Base-by-base conservation (phyloP, 129 eudicot genomes). In the Chrysanthemum makinoi region DNA sequence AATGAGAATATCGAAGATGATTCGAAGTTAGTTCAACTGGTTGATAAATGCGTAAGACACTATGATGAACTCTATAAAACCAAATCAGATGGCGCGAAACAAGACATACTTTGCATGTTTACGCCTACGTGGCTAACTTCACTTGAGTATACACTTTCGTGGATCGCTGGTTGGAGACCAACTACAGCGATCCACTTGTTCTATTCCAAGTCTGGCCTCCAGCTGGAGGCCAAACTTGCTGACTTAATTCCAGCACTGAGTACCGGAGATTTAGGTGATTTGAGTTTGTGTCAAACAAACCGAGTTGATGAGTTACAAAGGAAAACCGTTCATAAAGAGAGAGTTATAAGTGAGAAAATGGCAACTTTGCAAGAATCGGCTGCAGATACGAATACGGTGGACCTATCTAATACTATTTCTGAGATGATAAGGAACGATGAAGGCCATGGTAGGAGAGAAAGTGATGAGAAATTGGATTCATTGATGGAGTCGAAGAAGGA, bases 41-140 rank as follows among this genome's bases (percentile, higher is more conserved):
- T 83, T 8, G 15, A 62, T 5, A 76, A 76, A 14, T 84, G 77
- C 9, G 56, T 83, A 2, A 15, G 55, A 14, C 91, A 83, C 55
- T 89, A 89, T 72, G 87, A 83, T 75, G 35, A 75, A 0, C 81
- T 80, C 72, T 88, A 83, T 75, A 53, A 63, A 22, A 74, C 28
- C 49, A 85, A 83, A 62, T 78, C 86, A 1, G 19, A 66, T 16
- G 72, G 76, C 4, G 85, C 74, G 24, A 63, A 70, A 15, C 5
- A 1, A 14, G 76, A 85, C n/a, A 83, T 83, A 26, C 11, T 83
- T 35, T 44, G 65, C 6, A 55, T 78, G 82, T 69, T 80, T 46
- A 0, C 72, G 0, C 84, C 80, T 0, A 17, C 72, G 0, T 75
- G 84, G 77, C 35, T 66, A 5, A 80, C 76, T n/a, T 15, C 64